phyloP scores from a whole-genome alignment of 2,329 filamentous ascomycete species.

The Hymenotorrendiella dingleyae region DNA sequence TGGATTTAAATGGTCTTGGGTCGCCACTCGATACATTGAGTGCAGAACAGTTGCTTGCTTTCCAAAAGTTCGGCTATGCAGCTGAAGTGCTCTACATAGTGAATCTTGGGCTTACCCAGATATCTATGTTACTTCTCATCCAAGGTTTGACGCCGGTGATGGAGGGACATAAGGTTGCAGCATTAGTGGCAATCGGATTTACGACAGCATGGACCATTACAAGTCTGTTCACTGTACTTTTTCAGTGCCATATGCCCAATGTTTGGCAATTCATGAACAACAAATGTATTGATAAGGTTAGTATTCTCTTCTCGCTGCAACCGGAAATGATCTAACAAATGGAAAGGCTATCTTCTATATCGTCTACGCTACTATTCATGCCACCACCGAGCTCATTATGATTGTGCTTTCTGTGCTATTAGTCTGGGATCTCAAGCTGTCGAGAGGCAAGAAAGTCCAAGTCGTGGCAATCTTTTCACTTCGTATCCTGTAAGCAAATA shows the following conservation, averaged over 20 bases:
- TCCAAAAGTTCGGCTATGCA: conserved; percentile 1
- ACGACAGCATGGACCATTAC: background rate
- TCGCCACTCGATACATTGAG: background rate
- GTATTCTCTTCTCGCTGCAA: background rate
- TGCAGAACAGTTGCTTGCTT: background rate
- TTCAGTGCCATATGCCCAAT: conserved; percentile 1
- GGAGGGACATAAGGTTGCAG: background rate
- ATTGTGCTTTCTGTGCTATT: conserved; percentile 1
- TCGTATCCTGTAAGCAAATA: conserved; percentile 4
- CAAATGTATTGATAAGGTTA: conserved; percentile 1
- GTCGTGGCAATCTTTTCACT: background rate
- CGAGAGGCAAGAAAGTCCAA: background rate
- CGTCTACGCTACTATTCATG: conserved; percentile 1
- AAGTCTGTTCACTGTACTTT: conserved; percentile 1
- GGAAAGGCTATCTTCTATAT: background rate
- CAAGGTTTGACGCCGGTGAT: background rate
- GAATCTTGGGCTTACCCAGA: conserved; percentile 2
- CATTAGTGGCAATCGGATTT: background rate
- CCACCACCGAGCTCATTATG: background rate
- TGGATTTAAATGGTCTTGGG: conserved; percentile 2
- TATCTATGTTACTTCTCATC: conserved; percentile 2
- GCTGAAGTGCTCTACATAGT: background rate
- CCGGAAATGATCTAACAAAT: background rate
- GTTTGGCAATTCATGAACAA: conserved; percentile 3
- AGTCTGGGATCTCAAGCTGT: conserved; percentile 1